phyloP scores from a whole-genome alignment of 345 rosid genomes.

The Aethionema arabicum region DNA sequence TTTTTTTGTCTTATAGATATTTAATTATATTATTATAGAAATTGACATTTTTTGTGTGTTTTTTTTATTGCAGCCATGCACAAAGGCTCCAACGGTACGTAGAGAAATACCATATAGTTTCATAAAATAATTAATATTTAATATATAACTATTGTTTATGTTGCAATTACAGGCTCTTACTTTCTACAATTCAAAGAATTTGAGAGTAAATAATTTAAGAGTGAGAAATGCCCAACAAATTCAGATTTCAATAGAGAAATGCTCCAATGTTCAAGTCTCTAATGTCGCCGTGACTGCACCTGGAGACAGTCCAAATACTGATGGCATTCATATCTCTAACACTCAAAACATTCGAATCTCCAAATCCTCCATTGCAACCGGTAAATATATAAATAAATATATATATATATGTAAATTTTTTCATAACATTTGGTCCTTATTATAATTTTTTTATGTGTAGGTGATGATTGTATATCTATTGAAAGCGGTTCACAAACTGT shows the following conservation, averaged over 20 bases:
- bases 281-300: constrained; percentile 57
- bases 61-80: constrained; percentile 68
- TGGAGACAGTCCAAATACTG: constrained; percentile 73
- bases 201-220: constrained; percentile 49
- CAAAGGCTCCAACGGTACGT: constrained; percentile 79
- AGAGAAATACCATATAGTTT: background rate
- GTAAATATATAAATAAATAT: constrained; percentile 27
- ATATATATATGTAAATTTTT: background rate
- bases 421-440: background rate
- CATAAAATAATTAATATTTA: background rate
- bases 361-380: constrained; percentile 60
- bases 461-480: constrained; percentile 88
- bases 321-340: constrained; percentile 73
- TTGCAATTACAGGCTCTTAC: constrained; percentile 58
- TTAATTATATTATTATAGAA: background rate
- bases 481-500: constrained; percentile 38
- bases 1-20: too few species aligned
- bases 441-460: constrained; percentile 29
- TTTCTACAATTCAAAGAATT: constrained; percentile 51
- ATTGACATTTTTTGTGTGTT: background rate
- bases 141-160: background rate
- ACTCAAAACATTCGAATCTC: constrained; percentile 61
- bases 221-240: constrained; percentile 71
- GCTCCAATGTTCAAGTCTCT: constrained; percentile 51
- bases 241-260: constrained; percentile 56